Evolutionary conservation across 73 alveolate species (phyloP), one percentile per base, ranked within the genome.

Genomic region (Symbiodinium pilosum): DNA sequence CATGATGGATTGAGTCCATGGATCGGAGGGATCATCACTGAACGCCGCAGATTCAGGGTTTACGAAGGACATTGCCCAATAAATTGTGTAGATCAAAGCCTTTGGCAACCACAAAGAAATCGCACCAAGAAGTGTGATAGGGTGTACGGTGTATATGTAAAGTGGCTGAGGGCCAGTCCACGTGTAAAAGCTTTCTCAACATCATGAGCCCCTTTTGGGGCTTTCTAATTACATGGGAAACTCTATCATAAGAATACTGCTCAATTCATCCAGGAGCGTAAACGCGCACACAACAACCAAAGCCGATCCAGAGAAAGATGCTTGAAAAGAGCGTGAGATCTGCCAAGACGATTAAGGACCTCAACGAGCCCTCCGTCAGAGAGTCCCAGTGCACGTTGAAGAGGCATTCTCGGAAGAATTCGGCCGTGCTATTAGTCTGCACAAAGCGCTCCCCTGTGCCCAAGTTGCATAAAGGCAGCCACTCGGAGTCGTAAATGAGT

Each of bases 381-480:
- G 89, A 34, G 11, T 52, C 40, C 97, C 97, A 91, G 88, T 91
- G 97, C 56, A 91, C 97, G 41, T 91, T 91, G 81, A 91, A 11
- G 83, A 91, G 71, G 88, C 97, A 91, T 11, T 71, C 40, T 54
- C 34, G 52, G 41, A 91, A 21, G 52, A 91, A 91, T 16, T 41
- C 97, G 47, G 71, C n/a, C 41, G 97, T 91, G 41, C 77, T 59
- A 52, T 71, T 71, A 40, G 97, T 91, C 36, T 83, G 44, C 47
- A 91, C 51, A 43, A 91, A 91, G 39, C 97, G 97, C 7, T 85
- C 97, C 9, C 97, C 97, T 14, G 42, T 91, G 47, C 97, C 97
- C 75, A 91, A 43, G 97, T 91, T 91, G 97, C 97, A 91, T 42
- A 91, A 36, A 0, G 97, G 97, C 47, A 91, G 97, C 97, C 97